Conservation (phyloP, 441 rosid species). For the Croton setiger region DNA sequence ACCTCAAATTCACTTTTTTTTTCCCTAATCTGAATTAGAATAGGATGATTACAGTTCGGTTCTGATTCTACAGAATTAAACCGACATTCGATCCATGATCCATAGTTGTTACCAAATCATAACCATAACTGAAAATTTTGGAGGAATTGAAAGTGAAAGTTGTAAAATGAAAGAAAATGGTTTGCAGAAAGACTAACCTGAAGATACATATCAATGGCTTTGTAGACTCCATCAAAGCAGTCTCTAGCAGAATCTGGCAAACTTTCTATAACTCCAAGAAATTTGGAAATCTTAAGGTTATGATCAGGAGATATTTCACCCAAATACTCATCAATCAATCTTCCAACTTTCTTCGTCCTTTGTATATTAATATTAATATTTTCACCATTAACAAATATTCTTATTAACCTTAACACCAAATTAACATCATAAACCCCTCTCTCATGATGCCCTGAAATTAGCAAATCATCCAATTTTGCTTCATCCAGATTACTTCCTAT, state of each 20-base stretch:
- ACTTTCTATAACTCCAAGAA: constrained; percentile 65
- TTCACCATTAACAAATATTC: constrained; percentile 38
- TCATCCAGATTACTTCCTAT: constrained; percentile 64
- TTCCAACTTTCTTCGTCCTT: constrained; percentile 48
- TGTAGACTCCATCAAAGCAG: constrained; percentile 70
- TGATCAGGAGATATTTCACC: constrained; percentile 78
- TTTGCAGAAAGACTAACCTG: constrained; percentile 38
- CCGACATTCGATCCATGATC: too few relatives aligned
- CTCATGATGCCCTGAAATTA: constrained; percentile 42
- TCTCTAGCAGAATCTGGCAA: constrained; percentile 72
- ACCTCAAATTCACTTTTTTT: too few relatives aligned
- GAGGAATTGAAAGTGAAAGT: neutral
- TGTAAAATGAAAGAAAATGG: neutral
- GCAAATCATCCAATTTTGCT: constrained; percentile 70
- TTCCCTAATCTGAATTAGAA: too few relatives aligned
- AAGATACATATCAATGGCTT: constrained; percentile 71
- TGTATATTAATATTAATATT: constrained; percentile 19
- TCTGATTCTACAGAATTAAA: too few relatives aligned
- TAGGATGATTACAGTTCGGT: too few relatives aligned
- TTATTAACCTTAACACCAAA: constrained; percentile 53
- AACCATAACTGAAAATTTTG: too few relatives aligned
- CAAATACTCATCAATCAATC: constrained; percentile 57
- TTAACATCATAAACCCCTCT: constrained; percentile 61
- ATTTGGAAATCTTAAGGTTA: constrained; percentile 53
- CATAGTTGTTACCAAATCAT: too few relatives aligned